A percentile compares a stretch with the other conserved stretches of the same genome.
phyloP scores from a whole-genome alignment of 345 rosid genomes.

The Tarenaya hassleriana region DNA sequence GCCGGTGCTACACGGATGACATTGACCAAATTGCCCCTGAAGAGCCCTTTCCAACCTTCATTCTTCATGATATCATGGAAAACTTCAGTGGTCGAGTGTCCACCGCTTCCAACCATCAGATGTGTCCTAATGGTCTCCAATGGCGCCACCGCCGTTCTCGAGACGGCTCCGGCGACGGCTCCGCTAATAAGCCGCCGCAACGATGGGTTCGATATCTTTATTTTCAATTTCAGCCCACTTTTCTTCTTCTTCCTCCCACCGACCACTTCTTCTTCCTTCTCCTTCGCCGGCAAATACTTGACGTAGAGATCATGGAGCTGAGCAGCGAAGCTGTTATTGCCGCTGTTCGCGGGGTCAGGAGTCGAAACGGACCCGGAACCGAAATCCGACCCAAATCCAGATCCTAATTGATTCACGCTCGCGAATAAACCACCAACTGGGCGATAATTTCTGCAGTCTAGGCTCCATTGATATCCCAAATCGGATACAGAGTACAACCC shows the following conservation, averaged over 20 bases:
- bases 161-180: slow-evolving; percentile 86
- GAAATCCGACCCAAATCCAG: slow-evolving; percentile 43
- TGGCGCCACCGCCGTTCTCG: slow-evolving; percentile 91
- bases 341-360: slow-evolving; percentile 38
- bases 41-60: slow-evolving; percentile 97
- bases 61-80: slow-evolving; percentile 66
- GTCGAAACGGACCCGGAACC: slow-evolving; percentile 21
- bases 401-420: slow-evolving; percentile 63
- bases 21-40: slow-evolving; percentile 91
- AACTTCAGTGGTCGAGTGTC: slow-evolving; percentile 59
- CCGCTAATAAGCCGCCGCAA: slow-evolving; percentile 83
- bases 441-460: slow-evolving; percentile 25
- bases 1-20: slow-evolving; percentile 95
- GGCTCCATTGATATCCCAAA: slow-evolving; percentile 49
- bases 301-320: slow-evolving; percentile 47
- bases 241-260: slow-evolving; percentile 39
- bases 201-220: slow-evolving; percentile 78
- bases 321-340: slow-evolving; percentile 30
- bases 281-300: slow-evolving; percentile 42
- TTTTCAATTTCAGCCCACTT: slow-evolving; percentile 55
- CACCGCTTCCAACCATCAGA: slow-evolving; percentile 95
- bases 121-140: slow-evolving; percentile 97
- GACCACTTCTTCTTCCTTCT: slow-evolving; percentile 38
- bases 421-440: slow-evolving; percentile 74
- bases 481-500: slow-evolving; percentile 49